Base-by-base conservation (phyloP, 805 yeast genomes). In the Teunomyces kruisii region DNA sequence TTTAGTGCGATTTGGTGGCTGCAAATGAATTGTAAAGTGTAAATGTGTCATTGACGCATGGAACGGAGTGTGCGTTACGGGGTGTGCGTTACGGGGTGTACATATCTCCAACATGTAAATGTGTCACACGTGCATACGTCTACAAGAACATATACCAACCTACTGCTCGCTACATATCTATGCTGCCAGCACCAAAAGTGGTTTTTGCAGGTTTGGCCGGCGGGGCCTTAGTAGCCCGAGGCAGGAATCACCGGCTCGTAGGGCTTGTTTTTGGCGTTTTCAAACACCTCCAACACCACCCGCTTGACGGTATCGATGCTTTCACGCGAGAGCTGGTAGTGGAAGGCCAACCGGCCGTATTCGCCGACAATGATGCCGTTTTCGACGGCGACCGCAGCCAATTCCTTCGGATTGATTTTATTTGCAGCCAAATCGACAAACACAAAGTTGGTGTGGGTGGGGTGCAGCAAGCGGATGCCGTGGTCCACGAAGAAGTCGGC, bases 221-320 rank as follows among this genome's bases (percentile, higher is more conserved):
- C n/a, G n/a, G n/a, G n/a, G n/a, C n/a, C n/a, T 8, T 22, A 22
- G 8, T 22, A 22, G 26, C 26, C 8, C 5, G 26, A 8, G 8
- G 8, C 26, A 22, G 5, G 5, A 5, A 22, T 5, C 26, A 6
- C 26, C 26, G 12, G 28, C 28, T 26, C 28, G 46, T 33, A 77
- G 27, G 89, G 89, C 52, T 79, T 70, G 38, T 58, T 61, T 52
- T 73, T 61, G 1, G 89, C 77, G 50, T 76, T 70, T 44, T 79
- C 75, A 54, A 67, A 75, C 17, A 83, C 72, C 58, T 84, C 88
- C 24, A 70, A 54, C 14, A 86, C 65, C 2, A 84, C 83, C 40
- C 61, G 58, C 55, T 83, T 83, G 42, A 71, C 46, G 3, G 49
- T 53, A 32, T 59, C 65, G 14, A 68, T 50, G 37, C 70, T 61